phyloP scores from a whole-genome alignment of 2,329 filamentous ascomycete genomes.

The Penicillium decumbens region DNA sequence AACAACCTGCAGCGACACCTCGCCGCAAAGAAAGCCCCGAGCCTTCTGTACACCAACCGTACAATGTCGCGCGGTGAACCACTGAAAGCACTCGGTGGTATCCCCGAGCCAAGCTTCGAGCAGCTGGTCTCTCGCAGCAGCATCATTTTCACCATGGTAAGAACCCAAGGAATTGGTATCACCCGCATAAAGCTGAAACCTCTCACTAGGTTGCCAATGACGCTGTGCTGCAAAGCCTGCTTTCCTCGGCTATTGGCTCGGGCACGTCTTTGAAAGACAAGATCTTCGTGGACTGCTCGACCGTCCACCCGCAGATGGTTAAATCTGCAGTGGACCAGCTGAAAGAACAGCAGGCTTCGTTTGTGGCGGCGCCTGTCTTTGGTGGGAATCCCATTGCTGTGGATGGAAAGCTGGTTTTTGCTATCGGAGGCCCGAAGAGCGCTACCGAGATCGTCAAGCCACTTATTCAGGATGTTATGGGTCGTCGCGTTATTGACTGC shows the following conservation, averaged over 20 bases:
- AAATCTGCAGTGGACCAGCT: conserved; percentile 32
- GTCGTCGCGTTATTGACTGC: conserved; percentile 40
- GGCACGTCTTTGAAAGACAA: conserved; percentile 57
- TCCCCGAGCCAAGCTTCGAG: conserved; percentile 30
- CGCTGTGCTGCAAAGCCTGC: conserved; percentile 33
- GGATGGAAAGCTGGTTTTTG: conserved; percentile 46
- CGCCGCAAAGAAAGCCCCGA: conserved; percentile 27
- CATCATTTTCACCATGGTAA: conserved; percentile 41
- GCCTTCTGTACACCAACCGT: conserved; percentile 40
- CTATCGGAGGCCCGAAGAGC: conserved; percentile 37
- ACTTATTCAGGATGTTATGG: conserved; percentile 44
- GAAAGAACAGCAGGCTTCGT: conserved; percentile 33
- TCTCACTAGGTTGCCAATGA: conserved; percentile 39
- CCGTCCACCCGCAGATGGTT: conserved; percentile 71
- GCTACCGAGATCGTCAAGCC: conserved; percentile 37
- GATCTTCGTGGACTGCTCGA: conserved; percentile 81
- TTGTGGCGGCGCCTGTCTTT: conserved; percentile 43
- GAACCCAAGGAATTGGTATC: neutral
- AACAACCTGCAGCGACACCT: conserved; percentile 42
- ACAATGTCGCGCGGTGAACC: conserved; percentile 39
- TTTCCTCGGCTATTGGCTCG: conserved; percentile 25
- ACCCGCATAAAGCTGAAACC: conserved; percentile 6
- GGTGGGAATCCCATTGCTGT: conserved; percentile 44
- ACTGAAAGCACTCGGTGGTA: conserved; percentile 35
- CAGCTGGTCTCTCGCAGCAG: conserved; percentile 35